phyloP scores from a whole-genome alignment of 345 rosid genomes.

The Triadica sebifera region DNA sequence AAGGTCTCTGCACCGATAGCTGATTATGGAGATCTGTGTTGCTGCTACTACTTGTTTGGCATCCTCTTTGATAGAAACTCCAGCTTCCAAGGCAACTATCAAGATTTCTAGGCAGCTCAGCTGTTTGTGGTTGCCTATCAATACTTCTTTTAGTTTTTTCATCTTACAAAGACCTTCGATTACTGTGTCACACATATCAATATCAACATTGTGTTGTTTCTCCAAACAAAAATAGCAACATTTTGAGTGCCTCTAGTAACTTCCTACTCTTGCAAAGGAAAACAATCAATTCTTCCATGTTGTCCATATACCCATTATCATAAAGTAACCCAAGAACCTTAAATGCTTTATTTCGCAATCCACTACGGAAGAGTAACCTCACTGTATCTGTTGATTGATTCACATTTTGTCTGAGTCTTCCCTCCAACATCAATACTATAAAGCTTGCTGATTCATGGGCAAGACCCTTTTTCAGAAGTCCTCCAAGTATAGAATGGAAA shows the following conservation, averaged over 20 bases:
- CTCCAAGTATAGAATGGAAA: slow-evolving; percentile 55
- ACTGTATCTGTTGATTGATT: slow-evolving; percentile 55
- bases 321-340: slow-evolving; percentile 46
- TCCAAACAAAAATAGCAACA: slow-evolving; percentile 59
- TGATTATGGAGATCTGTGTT: neutral
- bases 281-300: slow-evolving; percentile 48
- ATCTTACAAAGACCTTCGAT: slow-evolving; percentile 60
- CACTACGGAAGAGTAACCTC: slow-evolving; percentile 45
- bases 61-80: slow-evolving; percentile 63
- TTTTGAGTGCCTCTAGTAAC: slow-evolving; percentile 48
- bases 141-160: slow-evolving; percentile 59
- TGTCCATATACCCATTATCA: slow-evolving; percentile 54
- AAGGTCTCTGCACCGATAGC: neutral
- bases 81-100: slow-evolving; percentile 50
- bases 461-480: slow-evolving; percentile 47
- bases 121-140: slow-evolving; percentile 46
- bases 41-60: slow-evolving; percentile 19
- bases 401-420: slow-evolving; percentile 49
- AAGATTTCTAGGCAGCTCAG: slow-evolving; percentile 54
- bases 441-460: slow-evolving; percentile 54
- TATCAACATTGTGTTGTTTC: slow-evolving; percentile 45
- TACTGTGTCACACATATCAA: slow-evolving; percentile 40
- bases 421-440: slow-evolving; percentile 57
- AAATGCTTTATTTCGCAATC: slow-evolving; percentile 50
- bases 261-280: slow-evolving; percentile 50